Evolutionary conservation across 257 asterid species (phyloP), one percentile per base, ranked within the genome.

Genomic region (Eucommia ulmoides): DNA sequence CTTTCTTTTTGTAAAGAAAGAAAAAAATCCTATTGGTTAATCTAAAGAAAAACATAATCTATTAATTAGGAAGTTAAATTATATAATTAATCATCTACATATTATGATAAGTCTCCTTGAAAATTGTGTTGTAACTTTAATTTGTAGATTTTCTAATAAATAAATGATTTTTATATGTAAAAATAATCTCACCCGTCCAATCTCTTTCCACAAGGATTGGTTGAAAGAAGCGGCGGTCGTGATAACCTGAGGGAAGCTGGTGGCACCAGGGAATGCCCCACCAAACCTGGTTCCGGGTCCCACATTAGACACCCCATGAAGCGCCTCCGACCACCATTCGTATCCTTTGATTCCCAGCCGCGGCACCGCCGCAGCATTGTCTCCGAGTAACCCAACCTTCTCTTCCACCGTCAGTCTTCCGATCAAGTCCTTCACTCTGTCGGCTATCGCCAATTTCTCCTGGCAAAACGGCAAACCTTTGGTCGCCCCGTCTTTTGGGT

Each of bases 281-380:
- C 87, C 86, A 55, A 86, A 86, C 57, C 45, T 72, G 0, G 88
- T 74, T 55, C 96, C 96, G 2, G 88, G 94, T 0, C 96, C 96
- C 6, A 74, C 81, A 49, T 86, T 68, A 0, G 96, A 82, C 10
- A 86, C 84, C 17, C 96, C 96, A 56, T 86, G 96, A 20, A 86
- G 86, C 26, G 96, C 96, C 72, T 86, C 96, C 50, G 96, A 86
- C 96, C 96, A 86, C 96, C 96, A 86, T 59, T 86, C 82, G 63
- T 86, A 86, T 1, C 71, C 71, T 55, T 59, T 61, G 53, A 86
- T 69, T 18, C 96, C 96, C 45, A 86, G 74, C 51, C 96, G 66
- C 10, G 78, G 76, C 65, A 86, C 86, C 15, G 80, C 78, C 17
- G 74, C 78, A 9, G 93, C 93, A 50, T 49, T 69, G 71, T 69